phyloP scores from a whole-genome alignment of 1,139 yeast species.

The Protomyces inouyei region DNA sequence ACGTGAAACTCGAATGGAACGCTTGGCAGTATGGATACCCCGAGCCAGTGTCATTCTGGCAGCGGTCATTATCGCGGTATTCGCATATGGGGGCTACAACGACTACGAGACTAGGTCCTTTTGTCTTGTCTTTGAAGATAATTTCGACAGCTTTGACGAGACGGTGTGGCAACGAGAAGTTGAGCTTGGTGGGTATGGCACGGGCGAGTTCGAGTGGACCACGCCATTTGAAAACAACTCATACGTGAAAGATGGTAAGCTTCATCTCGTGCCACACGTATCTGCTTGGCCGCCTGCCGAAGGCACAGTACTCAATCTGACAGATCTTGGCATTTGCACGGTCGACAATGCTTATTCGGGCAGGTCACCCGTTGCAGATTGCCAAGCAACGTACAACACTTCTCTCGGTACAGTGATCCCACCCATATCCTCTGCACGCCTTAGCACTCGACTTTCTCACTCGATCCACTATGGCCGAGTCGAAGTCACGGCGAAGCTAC shows the following conservation, averaged over 20 bases:
- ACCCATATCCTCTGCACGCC: constrained; percentile 31
- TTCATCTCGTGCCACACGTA: constrained; percentile 31
- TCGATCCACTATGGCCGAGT: constrained; percentile 31
- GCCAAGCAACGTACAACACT: constrained; percentile 29
- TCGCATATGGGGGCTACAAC: constrained; percentile 9
- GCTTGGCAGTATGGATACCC: constrained; percentile 8
- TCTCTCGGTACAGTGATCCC: constrained; percentile 29
- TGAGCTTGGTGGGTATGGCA: constrained; percentile 33
- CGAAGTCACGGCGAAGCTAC: constrained; percentile 31
- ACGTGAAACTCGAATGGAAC: neutral
- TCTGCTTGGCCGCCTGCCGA: constrained; percentile 28
- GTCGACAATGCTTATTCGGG: constrained; percentile 4
- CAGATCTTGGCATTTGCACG: constrained; percentile 30
- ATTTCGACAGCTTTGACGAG: constrained; percentile 15
- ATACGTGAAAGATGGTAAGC: constrained; percentile 29
- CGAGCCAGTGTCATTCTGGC: neutral
- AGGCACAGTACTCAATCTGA: constrained; percentile 31
- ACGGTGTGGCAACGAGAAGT: constrained; percentile 29
- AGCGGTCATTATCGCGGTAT: neutral
- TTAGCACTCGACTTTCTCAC: constrained; percentile 26
- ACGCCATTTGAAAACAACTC: constrained; percentile 28
- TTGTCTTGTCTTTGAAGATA: constrained; percentile 22
- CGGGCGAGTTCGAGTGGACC: constrained; percentile 32
- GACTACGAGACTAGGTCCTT: constrained; percentile 15
- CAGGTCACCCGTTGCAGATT: constrained; percentile 7